Conservation (phyloP, 2,329 filamentous ascomycete species). For the Elsinoe batatas region DNA sequence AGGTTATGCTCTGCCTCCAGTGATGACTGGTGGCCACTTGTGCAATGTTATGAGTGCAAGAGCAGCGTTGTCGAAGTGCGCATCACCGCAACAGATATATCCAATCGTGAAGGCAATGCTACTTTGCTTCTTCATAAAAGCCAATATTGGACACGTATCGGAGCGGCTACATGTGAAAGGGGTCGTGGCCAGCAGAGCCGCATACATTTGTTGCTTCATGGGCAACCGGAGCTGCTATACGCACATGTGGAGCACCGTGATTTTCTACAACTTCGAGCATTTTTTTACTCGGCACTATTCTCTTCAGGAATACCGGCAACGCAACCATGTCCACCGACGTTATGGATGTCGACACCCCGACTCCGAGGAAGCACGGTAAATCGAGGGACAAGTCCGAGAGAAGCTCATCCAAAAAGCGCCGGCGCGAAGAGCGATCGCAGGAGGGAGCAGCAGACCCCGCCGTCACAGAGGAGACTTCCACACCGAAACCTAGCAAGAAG, state of each 20-base stretch:
- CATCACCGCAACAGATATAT: no score
- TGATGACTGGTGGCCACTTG: no score
- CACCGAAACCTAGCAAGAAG: slow-evolving; percentile 11
- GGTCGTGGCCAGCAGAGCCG: background rate
- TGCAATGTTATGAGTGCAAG: no score
- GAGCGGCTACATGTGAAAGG: slow-evolving; percentile 2
- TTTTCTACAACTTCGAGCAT: slow-evolving; percentile 3
- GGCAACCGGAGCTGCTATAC: background rate
- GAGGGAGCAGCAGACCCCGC: background rate
- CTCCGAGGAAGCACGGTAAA: slow-evolving; percentile 30
- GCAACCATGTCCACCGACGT: slow-evolving; percentile 19
- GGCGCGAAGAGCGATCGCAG: slow-evolving; percentile 15
- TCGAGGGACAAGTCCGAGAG: slow-evolving; percentile 27
- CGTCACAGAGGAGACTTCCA: background rate
- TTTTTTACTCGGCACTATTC: background rate
- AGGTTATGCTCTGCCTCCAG: no score
- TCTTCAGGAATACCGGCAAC: background rate
- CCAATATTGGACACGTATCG: background rate
- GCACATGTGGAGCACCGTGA: background rate
- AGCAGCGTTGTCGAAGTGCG: no score
- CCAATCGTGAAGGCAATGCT: no score
- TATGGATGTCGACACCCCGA: slow-evolving; percentile 13
- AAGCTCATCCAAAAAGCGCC: slow-evolving; percentile 23
- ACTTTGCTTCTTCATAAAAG: background rate
- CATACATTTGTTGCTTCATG: background rate